These are phyloP conservation scores for Phytophthora pseudosyringae DNA, from an alignment of 352 stramenopile genomes.

Conservation along the genomic window DNA sequence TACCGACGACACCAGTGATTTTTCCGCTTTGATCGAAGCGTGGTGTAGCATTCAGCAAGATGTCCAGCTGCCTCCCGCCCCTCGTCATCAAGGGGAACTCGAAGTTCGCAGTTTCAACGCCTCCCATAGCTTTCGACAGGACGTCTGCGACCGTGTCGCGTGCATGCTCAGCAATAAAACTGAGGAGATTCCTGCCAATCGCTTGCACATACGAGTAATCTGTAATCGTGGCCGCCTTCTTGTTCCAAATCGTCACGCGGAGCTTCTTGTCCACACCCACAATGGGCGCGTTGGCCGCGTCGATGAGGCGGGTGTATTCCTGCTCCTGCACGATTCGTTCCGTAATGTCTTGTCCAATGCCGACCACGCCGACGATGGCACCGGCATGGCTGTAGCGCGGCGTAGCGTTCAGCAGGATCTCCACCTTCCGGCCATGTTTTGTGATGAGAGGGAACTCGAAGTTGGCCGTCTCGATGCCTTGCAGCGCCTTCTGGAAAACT, in stretches of 20 bases:
- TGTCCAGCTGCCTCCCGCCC: slow-evolving; percentile 68
- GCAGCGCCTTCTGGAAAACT: slow-evolving; percentile 74
- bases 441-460: slow-evolving; percentile 87
- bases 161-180: slow-evolving; percentile 74
- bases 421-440: slow-evolving; percentile 73
- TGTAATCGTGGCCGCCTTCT: slow-evolving; percentile 89
- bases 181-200: slow-evolving; percentile 78
- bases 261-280: slow-evolving; percentile 85
- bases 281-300: slow-evolving; percentile 86
- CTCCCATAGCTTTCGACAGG: slow-evolving; percentile 67
- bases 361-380: slow-evolving; percentile 73
- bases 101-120: slow-evolving; percentile 81
- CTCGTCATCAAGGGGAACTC: slow-evolving; percentile 87
- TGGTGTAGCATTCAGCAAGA: slow-evolving; percentile 82
- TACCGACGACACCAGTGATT: slow-evolving; percentile 81
- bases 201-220: slow-evolving; percentile 90
- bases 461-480: slow-evolving; percentile 74
- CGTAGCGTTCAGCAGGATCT: slow-evolving; percentile 82
- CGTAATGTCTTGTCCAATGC: slow-evolving; percentile 87
- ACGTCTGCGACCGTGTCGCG: slow-evolving; percentile 70
- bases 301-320: slow-evolving; percentile 82
- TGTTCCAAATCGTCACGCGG: slow-evolving; percentile 93
- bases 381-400: slow-evolving; percentile 70
- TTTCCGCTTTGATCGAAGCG: slow-evolving; percentile 72
- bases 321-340: slow-evolving; percentile 82